Base-by-base conservation (phyloP, 1,139 yeast genomes). In the Yamadazyma trypodendri region DNA sequence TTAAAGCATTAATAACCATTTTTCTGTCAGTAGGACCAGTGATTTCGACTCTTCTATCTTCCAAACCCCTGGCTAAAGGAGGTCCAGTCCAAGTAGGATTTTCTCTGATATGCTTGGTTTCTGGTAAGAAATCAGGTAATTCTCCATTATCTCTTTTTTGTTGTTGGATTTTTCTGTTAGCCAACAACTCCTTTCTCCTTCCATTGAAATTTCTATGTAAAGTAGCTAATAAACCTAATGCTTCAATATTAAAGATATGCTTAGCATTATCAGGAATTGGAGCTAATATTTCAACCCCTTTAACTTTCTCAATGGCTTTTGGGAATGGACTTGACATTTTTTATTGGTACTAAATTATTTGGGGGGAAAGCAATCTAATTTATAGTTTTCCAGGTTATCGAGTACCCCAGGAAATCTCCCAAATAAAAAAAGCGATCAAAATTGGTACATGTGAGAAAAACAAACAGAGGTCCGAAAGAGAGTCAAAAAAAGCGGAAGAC, bases 1-100 rank as follows among this genome's bases (percentile, higher is more conserved):
- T 89, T 58, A 89, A 77, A 14, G 97, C 97, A 58, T 89, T 89
- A 60, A 89, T 84, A 50, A 89, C 84, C 97, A 89, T 89, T 63
- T 89, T 89, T 51, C 96, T 79, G 61, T 84, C 90, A 39, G 86
- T 74, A 23, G 96, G 96, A 32, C 96, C 96, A 23, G 96, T 88
- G 61, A 88, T 81, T 64, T 88, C 96, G 51, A 72, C 87, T 67
- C 81, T 77, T 67, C 90, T 75, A 68, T 84, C 94, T 49, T 75
- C 78, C 46, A 84, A 74, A 31, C 92, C 90, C 20, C 81, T 84
- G 30, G 85, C 89, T 46, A 84, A 78, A 30, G 81, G 68, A 28
- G 92, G 87, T 29, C 92, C 92, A 46, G 80, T 81, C 94, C 94
- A 84, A 36, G 81, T 72, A 28, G 81, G 72, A 58, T 84, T 88